Conservation (phyloP, 192 early-diverging fungal genomes). For the Geranomyces variabilis region DNA sequence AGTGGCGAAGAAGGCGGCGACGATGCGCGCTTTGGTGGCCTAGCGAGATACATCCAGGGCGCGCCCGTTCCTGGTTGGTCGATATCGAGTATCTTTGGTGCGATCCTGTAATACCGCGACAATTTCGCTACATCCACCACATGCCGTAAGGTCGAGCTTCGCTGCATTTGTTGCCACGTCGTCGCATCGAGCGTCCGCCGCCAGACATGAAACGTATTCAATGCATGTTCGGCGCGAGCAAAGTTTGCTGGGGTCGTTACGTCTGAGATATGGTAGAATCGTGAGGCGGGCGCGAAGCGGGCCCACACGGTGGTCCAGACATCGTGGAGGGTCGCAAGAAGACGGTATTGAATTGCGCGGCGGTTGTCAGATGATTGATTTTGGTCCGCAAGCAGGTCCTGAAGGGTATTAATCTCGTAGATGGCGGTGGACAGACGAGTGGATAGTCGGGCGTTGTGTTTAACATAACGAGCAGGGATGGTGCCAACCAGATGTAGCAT, state of each 20-base stretch:
- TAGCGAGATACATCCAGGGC: background rate
- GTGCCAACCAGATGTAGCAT: constrained; percentile 30
- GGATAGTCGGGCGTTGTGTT: constrained; percentile 35
- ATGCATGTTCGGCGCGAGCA: constrained; percentile 32
- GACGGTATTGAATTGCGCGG: constrained; percentile 37
- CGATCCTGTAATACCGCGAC: background rate
- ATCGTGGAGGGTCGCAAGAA: constrained; percentile 26
- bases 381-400: background rate
- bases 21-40: background rate
- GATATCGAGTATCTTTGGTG: constrained; percentile 9
- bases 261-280: constrained; percentile 35
- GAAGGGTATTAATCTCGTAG: constrained; percentile 22
- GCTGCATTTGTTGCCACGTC: constrained; percentile 31
- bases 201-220: constrained; percentile 40
- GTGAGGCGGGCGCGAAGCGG: constrained; percentile 30
- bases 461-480: constrained; percentile 40
- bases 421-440: constrained; percentile 24
- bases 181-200: constrained; percentile 31
- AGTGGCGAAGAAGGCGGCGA: background rate
- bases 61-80: background rate
- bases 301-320: constrained; percentile 41
- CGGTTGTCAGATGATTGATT: constrained; percentile 1
- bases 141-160: constrained; percentile 17
- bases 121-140: constrained; percentile 18
- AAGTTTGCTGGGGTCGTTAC: constrained; percentile 19